phyloP scores from a whole-genome alignment of 139 green algal species.

The Chlorella sorokiniana region DNA sequence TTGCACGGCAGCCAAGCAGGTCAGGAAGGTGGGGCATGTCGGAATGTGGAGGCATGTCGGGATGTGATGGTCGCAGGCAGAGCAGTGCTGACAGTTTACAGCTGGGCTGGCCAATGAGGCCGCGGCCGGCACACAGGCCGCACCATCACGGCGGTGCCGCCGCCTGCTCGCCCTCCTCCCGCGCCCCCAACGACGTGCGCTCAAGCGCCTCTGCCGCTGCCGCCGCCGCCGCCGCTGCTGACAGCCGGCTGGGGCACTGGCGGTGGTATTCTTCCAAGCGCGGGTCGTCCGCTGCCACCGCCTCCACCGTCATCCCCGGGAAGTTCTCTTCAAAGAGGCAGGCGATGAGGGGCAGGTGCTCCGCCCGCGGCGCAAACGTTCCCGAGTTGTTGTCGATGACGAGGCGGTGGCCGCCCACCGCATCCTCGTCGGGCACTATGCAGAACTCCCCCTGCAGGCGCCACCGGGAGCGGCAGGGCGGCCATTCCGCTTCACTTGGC shows the following conservation, averaged over 20 bases:
- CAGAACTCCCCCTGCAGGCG: conserved; percentile 44
- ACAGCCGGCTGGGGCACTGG: conserved; percentile 17
- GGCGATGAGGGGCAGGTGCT: conserved; percentile 35
- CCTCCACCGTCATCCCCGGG: conserved; percentile 10
- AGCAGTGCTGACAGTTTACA: too few species aligned
- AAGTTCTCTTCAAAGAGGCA: conserved; percentile 44
- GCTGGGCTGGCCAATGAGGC: too few species aligned
- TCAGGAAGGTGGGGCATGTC: too few species aligned
- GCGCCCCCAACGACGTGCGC: too few species aligned
- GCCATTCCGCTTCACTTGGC: not conserved
- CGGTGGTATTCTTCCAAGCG: not conserved
- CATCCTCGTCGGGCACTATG: conserved; percentile 28
- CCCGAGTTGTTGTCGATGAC: conserved; percentile 53
- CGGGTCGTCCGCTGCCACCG: not conserved
- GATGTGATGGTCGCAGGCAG: too few species aligned
- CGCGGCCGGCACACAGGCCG: too few species aligned
- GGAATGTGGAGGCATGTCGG: too few species aligned
- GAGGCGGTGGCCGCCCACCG: conserved; percentile 26
- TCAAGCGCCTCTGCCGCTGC: not conserved
- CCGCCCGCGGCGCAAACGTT: conserved; percentile 17
- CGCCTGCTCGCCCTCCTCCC: too few species aligned
- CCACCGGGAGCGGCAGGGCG: not conserved
- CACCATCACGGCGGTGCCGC: too few species aligned
- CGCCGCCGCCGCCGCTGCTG: not conserved
- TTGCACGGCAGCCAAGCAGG: too few species aligned